Percentiles rank a stretch among this genome's conserved stretches.
Conservation (phyloP, 2,329 filamentous ascomycete species). For the Phoma herbarum region DNA sequence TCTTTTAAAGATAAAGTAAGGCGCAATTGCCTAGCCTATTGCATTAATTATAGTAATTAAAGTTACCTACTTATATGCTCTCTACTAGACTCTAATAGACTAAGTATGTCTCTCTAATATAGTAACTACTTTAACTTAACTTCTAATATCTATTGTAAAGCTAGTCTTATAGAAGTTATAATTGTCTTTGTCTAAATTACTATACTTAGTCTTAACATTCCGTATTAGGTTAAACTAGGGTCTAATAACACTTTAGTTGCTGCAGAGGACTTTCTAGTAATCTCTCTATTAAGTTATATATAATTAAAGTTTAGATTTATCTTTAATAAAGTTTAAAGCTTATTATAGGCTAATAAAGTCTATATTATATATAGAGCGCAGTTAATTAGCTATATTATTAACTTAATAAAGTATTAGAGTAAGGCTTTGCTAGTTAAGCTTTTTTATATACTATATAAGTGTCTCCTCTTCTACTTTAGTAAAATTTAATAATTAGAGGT, state of each 20-base stretch:
- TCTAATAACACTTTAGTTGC: constrained; percentile 12
- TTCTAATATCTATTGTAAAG: constrained; percentile 24
- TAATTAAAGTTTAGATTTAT: too few relatives aligned
- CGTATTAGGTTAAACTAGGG: constrained; percentile 19
- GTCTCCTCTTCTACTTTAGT: too few relatives aligned
- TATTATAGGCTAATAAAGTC: too few relatives aligned
- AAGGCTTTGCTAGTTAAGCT: too few relatives aligned
- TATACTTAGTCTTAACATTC: constrained; percentile 13
- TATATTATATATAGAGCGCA: background rate
- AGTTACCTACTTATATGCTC: constrained; percentile 25
- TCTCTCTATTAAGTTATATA: too few relatives aligned
- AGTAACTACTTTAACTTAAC: too few relatives aligned
- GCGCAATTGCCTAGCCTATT: constrained; percentile 18
- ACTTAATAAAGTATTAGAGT: background rate
- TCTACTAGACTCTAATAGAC: too few relatives aligned
- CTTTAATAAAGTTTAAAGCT: too few relatives aligned
- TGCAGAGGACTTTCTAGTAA: constrained; percentile 10
- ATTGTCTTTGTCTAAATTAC: constrained; percentile 20
- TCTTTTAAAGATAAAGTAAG: constrained; percentile 22
- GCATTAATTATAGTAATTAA: constrained; percentile 24
- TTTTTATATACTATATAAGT: too few relatives aligned
- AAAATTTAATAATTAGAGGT: too few relatives aligned
- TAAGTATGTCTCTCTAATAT: too few relatives aligned
- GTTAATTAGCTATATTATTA: constrained; percentile 4
- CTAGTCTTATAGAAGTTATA: constrained; percentile 32